These are phyloP conservation scores for Mycocentrospora acerina DNA, from an alignment of 2,329 filamentous ascomycete species.

Conservation along the genomic window DNA sequence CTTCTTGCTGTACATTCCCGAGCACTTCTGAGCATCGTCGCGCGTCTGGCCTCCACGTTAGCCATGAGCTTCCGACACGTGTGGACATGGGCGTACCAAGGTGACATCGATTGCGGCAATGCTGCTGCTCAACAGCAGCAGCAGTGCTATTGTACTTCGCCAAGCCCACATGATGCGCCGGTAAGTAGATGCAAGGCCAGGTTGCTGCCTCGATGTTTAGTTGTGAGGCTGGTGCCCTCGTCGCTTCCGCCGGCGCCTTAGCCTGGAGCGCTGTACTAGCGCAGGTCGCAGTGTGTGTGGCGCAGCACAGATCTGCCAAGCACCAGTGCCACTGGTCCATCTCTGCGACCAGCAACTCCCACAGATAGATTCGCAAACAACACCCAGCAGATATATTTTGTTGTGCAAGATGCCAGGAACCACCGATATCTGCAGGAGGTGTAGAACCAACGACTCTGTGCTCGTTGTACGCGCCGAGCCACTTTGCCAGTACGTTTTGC, in stretches of 20 bases:
- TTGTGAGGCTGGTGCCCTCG: background rate
- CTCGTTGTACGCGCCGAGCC: constrained; percentile 60
- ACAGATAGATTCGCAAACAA: too few species aligned
- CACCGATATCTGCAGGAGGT: constrained; percentile 56
- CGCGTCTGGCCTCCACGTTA: constrained; percentile 60
- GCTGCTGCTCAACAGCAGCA: constrained; percentile 35
- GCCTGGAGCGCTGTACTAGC: too few species aligned
- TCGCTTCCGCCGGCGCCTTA: too few species aligned
- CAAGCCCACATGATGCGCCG: constrained; percentile 37
- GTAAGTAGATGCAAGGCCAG: constrained; percentile 1
- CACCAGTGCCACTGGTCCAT: too few species aligned
- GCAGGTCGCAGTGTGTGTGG: too few species aligned
- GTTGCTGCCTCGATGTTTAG: constrained; percentile 1
- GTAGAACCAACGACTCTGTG: constrained; percentile 52
- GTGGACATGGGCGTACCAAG: constrained; percentile 22
- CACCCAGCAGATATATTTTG: too few species aligned
- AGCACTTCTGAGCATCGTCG: constrained; percentile 78
- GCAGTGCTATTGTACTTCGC: constrained; percentile 34
- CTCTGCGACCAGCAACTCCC: too few species aligned
- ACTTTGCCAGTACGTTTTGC: constrained; percentile 57
- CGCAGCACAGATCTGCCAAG: too few species aligned
- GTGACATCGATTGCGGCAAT: constrained; percentile 41
- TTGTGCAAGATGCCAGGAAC: too few species aligned
- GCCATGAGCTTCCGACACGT: too few species aligned
- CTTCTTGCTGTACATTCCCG: constrained; percentile 90